Conservation (phyloP, 768 basidiomycete genomes). For the Tephrocybe sp. region DNA sequence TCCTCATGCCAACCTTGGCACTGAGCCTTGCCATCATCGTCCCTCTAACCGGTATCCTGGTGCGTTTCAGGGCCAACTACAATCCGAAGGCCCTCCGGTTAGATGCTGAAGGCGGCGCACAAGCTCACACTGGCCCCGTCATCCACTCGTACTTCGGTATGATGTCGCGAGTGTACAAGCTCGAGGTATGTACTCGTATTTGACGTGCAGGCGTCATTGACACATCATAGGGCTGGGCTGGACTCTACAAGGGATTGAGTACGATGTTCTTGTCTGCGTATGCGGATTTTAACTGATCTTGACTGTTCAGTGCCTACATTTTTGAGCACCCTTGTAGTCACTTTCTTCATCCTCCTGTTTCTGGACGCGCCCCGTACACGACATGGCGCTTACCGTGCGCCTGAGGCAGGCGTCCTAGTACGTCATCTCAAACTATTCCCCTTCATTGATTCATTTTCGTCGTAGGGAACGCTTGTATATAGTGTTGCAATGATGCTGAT, state of each 20-base stretch:
- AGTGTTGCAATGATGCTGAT: constrained; percentile 66
- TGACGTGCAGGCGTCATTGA: background rate
- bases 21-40: constrained; percentile 60
- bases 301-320: constrained; percentile 39
- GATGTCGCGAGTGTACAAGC: constrained; percentile 64
- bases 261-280: constrained; percentile 16
- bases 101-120: constrained; percentile 73
- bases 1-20: constrained; percentile 46
- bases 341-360: constrained; percentile 56
- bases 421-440: background rate
- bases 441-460: background rate
- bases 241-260: constrained; percentile 82
- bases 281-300: background rate
- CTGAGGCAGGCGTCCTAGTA: constrained; percentile 55
- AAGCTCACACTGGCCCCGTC: constrained; percentile 77
- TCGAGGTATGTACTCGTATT: constrained; percentile 56
- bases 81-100: constrained; percentile 83
- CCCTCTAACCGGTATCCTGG: constrained; percentile 65
- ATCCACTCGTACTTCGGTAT: constrained; percentile 75
- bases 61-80: constrained; percentile 82
- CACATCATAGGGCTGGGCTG: constrained; percentile 52
- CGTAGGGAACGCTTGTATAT: constrained; percentile 59
- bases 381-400: constrained; percentile 66
- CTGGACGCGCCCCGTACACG: constrained; percentile 58
- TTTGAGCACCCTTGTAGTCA: constrained; percentile 53